These are phyloP conservation scores for Colletotrichum chlorophyti DNA, from an alignment of 2,329 filamentous ascomycete species.

Conservation along the genomic window DNA sequence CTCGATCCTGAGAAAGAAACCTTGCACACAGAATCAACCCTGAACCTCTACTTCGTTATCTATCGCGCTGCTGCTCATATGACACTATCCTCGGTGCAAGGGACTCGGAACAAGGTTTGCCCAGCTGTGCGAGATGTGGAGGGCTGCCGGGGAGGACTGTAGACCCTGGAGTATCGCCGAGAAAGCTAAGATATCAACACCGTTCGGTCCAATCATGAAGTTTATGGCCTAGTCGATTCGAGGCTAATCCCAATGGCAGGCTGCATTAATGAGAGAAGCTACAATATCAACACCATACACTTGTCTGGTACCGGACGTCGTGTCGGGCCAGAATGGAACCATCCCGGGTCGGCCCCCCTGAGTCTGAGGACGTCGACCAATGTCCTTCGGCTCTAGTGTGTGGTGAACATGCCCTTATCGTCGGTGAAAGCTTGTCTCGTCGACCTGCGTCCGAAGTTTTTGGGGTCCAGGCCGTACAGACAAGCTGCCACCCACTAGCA, in stretches of 20 bases:
- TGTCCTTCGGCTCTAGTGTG: not conserved
- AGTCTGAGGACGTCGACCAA: not conserved
- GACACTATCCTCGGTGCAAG: constrained; percentile 8
- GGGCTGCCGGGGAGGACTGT: not conserved
- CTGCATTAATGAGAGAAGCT: too few species aligned
- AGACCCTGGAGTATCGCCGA: constrained; percentile 7
- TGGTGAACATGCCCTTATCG: constrained; percentile 8
- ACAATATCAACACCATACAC: not conserved
- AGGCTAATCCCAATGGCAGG: too few species aligned
- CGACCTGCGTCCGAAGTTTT: not conserved
- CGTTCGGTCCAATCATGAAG: constrained; percentile 6
- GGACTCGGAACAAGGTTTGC: constrained; percentile 6
- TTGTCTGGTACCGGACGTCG: constrained; percentile 1
- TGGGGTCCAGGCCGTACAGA: constrained; percentile 7
- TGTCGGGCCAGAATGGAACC: constrained; percentile 14
- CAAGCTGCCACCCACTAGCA: not conserved
- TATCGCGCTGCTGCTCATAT: not conserved
- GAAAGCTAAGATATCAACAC: constrained; percentile 22
- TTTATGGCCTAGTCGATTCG: not conserved
- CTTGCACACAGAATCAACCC: not conserved
- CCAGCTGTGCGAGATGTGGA: not conserved
- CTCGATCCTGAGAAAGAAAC: not conserved
- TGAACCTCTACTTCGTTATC: not conserved
- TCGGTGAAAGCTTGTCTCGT: constrained; percentile 20
- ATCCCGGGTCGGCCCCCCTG: not conserved